Base-by-base conservation (phyloP, 2,329 filamentous ascomycete genomes). In the Emergomyces orientalis region DNA sequence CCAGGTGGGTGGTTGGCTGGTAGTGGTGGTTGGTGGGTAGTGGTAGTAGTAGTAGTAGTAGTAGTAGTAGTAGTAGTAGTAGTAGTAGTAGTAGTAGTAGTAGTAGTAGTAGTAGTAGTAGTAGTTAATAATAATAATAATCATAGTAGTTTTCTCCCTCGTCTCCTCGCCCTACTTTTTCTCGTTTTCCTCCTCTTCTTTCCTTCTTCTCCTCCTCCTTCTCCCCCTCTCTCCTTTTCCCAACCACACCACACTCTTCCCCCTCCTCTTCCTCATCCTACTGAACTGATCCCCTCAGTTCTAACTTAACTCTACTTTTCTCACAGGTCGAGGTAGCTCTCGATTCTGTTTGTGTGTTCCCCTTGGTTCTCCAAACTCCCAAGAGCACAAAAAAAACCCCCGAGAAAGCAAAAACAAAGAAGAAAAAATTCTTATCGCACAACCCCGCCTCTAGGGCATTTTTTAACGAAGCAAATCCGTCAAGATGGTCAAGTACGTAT, bases 401-500 rank as follows among this genome's bases (percentile, higher is more conserved):
- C 59, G 55, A 65, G 55, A 63, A 63, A 25, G 65, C 68, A 69
- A 70, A 66, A 65, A 62, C 56, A 65, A 57, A 61, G 59, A 66
- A 54, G 63, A 63, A 51, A 62, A 65, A 59, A 27, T 51, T 55
- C 63, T 66, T 66, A 65, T 69, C 68, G 37, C 62, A 68, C 67
- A 72, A 72, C 74, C 75, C 74, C 74, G 74, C 75, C 75, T 76
- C 73, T 72, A 74, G 65, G 73, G 74, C 73, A 57, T 63, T 67
- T 27, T 67, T 27, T 73, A 63, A 70, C 66, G 65, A 67, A 65
- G 71, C 72, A 74, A 72, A 73, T 90, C 91, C 90, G 91, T 83
- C 88, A 97, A 91, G 80, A 99, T 99, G 94, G 94, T 99, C 80
- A 97, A 97, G 92, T 97, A 89, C 89, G 92, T 93, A 62, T 55